A percentile compares a stretch with the other conserved stretches of the same genome.
Evolutionary conservation across 305 asterid species (phyloP).

Genomic region (Salvia sclarea): DNA sequence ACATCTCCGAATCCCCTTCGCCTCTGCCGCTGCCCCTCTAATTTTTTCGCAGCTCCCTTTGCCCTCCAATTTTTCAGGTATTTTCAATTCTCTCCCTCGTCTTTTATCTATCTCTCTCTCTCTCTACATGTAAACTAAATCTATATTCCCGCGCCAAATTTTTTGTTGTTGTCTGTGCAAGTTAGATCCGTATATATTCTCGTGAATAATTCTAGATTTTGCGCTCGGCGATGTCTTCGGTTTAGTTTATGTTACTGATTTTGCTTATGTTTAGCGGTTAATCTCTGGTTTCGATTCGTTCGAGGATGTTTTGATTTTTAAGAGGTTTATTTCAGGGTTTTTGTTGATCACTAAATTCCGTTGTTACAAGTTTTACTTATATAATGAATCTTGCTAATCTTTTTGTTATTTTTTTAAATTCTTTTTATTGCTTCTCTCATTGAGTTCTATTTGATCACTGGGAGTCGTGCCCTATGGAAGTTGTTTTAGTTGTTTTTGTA

Average conservation of each 20-base stretch:
- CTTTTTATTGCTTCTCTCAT: neutral
- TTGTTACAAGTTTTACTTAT: neutral
- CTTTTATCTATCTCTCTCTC: neutral
- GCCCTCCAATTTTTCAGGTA: constrained; percentile 54
- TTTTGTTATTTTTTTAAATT: neutral
- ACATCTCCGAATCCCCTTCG: constrained; percentile 32
- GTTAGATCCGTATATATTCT: constrained; percentile 12
- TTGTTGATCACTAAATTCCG: neutral
- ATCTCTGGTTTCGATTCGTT: constrained; percentile 2
- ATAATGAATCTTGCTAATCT: neutral
- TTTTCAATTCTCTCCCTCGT: constrained; percentile 44
- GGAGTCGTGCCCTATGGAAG: neutral
- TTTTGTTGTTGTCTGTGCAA: neutral
- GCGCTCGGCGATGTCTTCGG: neutral
- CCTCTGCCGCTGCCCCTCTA: constrained; percentile 40
- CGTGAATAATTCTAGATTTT: constrained; percentile 29
- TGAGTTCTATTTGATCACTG: neutral
- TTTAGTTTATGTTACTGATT: neutral
- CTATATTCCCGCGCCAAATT: constrained; percentile 36
- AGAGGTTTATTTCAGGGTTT: constrained; percentile 25
- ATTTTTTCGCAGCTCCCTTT: constrained; percentile 39
- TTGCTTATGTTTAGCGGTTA: neutral
- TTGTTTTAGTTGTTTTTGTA: constrained; percentile 15
- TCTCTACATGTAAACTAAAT: neutral
- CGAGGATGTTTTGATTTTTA: constrained; percentile 7